Evolutionary conservation across 2,329 filamentous ascomycete genomes (phyloP), one percentile per base, ranked within the genome.

Genomic region (Aspergillus aculeatinus): DNA sequence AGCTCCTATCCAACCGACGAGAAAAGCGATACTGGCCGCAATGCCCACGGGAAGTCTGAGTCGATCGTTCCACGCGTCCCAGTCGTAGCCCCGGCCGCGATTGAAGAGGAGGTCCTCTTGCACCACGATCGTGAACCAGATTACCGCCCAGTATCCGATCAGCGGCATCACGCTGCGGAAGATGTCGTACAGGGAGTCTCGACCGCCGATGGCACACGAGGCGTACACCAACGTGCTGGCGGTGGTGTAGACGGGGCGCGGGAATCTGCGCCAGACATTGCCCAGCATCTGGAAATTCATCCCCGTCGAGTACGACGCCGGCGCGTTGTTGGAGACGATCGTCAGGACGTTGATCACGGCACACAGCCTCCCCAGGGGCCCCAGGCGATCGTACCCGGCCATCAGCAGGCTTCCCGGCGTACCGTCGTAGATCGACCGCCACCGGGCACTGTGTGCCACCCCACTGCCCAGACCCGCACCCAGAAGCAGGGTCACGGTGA

Each of bases 121-220:
- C 2, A 79, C 51, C 5, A 76, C 68, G 48, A 81, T 78, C 39
- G 74, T 72, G 52, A 80, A 65, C 72, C 75, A 81, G 42, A 77
- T 76, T 21, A 73, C 68, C 9, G 78, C 66, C 79, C 79, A 81
- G 61, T 82, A 81, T 5, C 78, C 77, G 64, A 82, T 81, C 19
- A 81, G 61, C 7, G 79, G 76, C 16, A 82, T 67, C 58, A 81
- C 79, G 58, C 78, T 75, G 55, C 77, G 70, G 62, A 80, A 80
- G 48, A 81, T 76, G 33, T 75, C 69, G 62, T 78, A 80, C 1
- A 81, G 68, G 47, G 74, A 70, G 53, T 80, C 74, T 1, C 77
- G 74, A 0, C 79, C 79, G 4, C 76, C 79, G 55, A 80, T 73
- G 5, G 77, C 78, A 61, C 77, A 80, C 27, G 75, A 73, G 5